Evolutionary conservation across 192 early-diverging fungal genomes (phyloP).

Genomic region (Borealophlyctis nickersoniae): DNA sequence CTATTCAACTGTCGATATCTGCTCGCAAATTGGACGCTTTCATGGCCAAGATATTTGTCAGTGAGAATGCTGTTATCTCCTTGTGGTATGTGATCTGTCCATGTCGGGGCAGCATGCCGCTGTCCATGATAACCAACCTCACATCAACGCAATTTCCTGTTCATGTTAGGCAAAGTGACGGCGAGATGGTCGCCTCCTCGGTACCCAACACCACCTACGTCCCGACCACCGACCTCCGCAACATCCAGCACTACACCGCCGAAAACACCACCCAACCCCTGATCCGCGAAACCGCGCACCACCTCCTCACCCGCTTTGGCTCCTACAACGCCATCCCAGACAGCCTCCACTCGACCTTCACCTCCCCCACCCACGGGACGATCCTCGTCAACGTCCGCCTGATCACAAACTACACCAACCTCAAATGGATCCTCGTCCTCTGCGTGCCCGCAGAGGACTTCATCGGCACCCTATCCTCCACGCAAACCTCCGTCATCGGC

Average conservation of each 20-base stretch:
- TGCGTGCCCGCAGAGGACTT: neutral
- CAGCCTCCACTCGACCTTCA: neutral
- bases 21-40: no score
- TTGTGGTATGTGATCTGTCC: no score
- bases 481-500: neutral
- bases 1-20: no score
- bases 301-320: neutral
- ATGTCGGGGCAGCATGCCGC: no score
- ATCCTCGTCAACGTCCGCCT: neutral
- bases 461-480: neutral
- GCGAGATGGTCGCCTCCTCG: constrained; percentile 3
- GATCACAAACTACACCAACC: neutral
- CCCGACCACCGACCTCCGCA: neutral
- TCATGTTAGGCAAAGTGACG: neutral
- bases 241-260: constrained; percentile 5
- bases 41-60: no score
- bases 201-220: neutral
- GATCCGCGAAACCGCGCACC: neutral
- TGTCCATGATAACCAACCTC: constrained; percentile 4
- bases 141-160: constrained; percentile 7
- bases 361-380: neutral
- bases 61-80: no score
- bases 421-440: constrained; percentile 12
- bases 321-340: no score
- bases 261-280: neutral